Evolutionary conservation across 805 yeast species (phyloP), one percentile per base, ranked within the genome.

Genomic region (Candida lessepsii): DNA sequence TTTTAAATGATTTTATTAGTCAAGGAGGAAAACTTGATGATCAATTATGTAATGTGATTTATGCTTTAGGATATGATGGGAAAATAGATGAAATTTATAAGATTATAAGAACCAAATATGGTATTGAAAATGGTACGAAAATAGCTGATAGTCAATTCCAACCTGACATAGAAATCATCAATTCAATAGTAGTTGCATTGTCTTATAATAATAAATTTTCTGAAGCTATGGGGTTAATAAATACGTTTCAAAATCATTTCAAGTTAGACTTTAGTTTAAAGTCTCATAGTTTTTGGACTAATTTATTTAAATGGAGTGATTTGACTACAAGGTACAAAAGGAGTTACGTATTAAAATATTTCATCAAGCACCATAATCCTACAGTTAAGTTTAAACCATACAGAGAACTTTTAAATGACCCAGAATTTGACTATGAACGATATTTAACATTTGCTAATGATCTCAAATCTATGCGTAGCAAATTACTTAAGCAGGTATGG

Each of bases 361-460:
- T 45, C 40, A 40, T 67, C 26, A 54, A 49, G 28, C 49, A 58
- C 15, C 50, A 44, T 13, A 37, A 33, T 23, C 34, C 40, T 10
- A 29, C 39, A 5, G 45, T 46, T 35, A 37, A 19, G 3, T 10
- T 18, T 11, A 29, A 24, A 2, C 36, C 36, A 2, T 47, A 63
- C 13, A 47, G 44, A 7, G 65, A 60, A 27, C 64, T 63, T 1
- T 58, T 61, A 36, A 50, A 56, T 29, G 51, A 61, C 41, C 61
- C 57, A 2, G 55, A 65, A 33, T 69, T 69, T 40, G 70, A 69
- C 45, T 65, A 65, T 45, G 67, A 65, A 42, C 61, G 64, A 4
- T 69, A 52, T 49, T 47, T 67, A 44, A 51, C 39, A 23, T 65
- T 53, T 35, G 35, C 54, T 7, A 42, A 52, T 2, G 56, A 52